Conservation (phyloP, 2,329 filamentous ascomycete species). For the Aspergillus novofumigatus region DNA sequence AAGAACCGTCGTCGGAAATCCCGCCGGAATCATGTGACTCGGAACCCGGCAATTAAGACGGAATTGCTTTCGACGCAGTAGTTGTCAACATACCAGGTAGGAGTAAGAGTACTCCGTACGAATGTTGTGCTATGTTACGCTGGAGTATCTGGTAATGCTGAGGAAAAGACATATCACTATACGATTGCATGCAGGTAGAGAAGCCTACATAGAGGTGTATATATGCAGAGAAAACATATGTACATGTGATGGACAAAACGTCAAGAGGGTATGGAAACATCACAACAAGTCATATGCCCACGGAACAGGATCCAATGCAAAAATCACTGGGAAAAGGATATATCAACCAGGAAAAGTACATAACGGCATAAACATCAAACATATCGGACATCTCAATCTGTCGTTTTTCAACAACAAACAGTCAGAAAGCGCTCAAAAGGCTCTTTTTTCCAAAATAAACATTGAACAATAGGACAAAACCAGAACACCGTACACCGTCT, state of each 20-base stretch:
- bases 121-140: background rate
- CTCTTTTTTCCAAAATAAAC: constrained; percentile 9
- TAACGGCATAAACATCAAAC: constrained; percentile 27
- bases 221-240: constrained; percentile 31
- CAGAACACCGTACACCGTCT: constrained; percentile 15
- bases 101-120: background rate
- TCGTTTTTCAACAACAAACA: constrained; percentile 24
- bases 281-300: constrained; percentile 12
- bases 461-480: constrained; percentile 10
- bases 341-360: constrained; percentile 22
- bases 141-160: background rate
- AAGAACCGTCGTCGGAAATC: too few relatives aligned
- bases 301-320: constrained; percentile 8
- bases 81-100: background rate
- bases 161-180: background rate
- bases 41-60: constrained; percentile 5
- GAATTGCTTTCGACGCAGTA: background rate
- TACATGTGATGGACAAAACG: constrained; percentile 25
- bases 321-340: constrained; percentile 3
- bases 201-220: constrained; percentile 10
- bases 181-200: constrained; percentile 1
- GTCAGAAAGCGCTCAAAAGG: constrained; percentile 23
- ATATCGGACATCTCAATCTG: constrained; percentile 31
- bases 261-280: constrained; percentile 17
- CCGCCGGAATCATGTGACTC: constrained; percentile 23